These are phyloP conservation scores for Aureobasidium vineae DNA, from an alignment of 2,329 filamentous ascomycete genomes.

Conservation along the genomic window DNA sequence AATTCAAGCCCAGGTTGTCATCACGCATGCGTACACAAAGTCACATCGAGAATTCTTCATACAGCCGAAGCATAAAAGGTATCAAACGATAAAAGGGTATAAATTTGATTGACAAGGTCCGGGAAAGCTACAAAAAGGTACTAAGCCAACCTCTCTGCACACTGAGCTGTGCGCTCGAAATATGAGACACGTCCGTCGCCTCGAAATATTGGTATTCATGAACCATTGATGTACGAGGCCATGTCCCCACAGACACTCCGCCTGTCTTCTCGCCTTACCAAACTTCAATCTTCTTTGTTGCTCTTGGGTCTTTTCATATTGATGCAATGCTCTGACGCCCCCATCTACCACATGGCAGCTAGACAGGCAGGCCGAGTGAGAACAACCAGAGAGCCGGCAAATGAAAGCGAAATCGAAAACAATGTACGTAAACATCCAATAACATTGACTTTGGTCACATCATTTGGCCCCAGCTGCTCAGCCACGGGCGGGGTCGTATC, in stretches of 20 bases:
- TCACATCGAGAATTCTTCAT: neutral
- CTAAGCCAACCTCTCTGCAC: constrained; percentile 11
- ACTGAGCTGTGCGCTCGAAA: neutral
- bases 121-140: constrained; percentile 1
- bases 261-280: neutral
- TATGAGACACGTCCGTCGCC: neutral
- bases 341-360: neutral
- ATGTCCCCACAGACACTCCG: neutral
- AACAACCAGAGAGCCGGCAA: constrained; percentile 5
- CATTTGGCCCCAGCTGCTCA: constrained; percentile 1
- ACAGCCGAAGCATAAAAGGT: neutral
- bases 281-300: neutral
- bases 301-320: neutral
- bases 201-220: neutral
- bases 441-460: neutral
- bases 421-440: constrained; percentile 14
- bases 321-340: neutral
- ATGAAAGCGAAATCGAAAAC: neutral
- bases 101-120: constrained; percentile 6
- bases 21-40: neutral
- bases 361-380: neutral
- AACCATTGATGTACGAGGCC: neutral
- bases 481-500: constrained; percentile 7
- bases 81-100: neutral
- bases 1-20: neutral